Percentiles rank a stretch among this genome's conserved stretches.
Evolutionary conservation across 140 eudicot genomes (phyloP).

Genomic region (Senecio squalidus): DNA sequence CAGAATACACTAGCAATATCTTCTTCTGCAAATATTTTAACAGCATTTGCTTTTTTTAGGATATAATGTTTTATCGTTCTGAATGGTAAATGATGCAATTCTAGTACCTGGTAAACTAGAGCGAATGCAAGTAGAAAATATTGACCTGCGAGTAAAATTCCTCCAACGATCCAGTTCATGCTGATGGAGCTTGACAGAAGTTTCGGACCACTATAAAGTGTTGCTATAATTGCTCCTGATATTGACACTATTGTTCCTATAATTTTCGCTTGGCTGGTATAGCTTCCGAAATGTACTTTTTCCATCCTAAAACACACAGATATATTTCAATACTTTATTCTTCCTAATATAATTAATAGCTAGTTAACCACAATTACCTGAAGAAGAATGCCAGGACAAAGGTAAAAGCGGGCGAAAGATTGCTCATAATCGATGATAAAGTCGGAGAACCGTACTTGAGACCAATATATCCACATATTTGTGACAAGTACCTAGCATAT

Average conservation of each 20-base stretch:
- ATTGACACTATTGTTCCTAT: slow-evolving; percentile 33
- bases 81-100: neutral
- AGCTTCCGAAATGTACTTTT: slow-evolving; percentile 15
- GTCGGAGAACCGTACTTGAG: slow-evolving; percentile 42
- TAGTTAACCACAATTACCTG: too few species aligned
- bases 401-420: slow-evolving; percentile 43
- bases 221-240: slow-evolving; percentile 31
- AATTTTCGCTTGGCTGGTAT: slow-evolving; percentile 24
- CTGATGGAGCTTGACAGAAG: slow-evolving; percentile 10
- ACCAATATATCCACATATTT: slow-evolving; percentile 32
- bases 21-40: slow-evolving; percentile 16
- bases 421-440: slow-evolving; percentile 40
- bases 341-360: too few species aligned
- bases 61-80: neutral
- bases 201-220: slow-evolving; percentile 34
- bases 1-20: slow-evolving; percentile 20
- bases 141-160: slow-evolving; percentile 24
- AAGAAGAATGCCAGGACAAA: slow-evolving; percentile 37
- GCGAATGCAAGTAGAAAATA: slow-evolving; percentile 26
- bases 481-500: slow-evolving; percentile 26
- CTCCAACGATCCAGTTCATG: slow-evolving; percentile 24
- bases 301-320: slow-evolving; percentile 27
- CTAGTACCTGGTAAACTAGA: slow-evolving; percentile 30
- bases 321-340: neutral
- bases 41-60: neutral